Base-by-base conservation (phyloP, 345 rosid genomes). In the Salix exigua region DNA sequence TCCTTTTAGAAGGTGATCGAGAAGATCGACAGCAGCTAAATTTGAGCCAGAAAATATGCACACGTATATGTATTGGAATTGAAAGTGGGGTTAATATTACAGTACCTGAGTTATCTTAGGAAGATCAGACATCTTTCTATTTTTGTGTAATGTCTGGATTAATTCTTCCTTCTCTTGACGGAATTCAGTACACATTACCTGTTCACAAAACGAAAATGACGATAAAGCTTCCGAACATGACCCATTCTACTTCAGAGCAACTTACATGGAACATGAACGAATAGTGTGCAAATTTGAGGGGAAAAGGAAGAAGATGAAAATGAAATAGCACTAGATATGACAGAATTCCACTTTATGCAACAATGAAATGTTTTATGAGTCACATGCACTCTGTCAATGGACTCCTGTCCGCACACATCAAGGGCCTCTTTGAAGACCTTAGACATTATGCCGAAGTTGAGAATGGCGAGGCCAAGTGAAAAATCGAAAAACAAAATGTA, bases 111-210 rank as follows among this genome's bases (percentile, higher is more conserved):
- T 80, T 79, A 90, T 88, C 85, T 88, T 89, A 2, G 97, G 94
- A 75, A 92, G 92, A 77, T 89, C 72, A 5, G 91, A 78, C 65
- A 91, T 65, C 70, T 88, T 87, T 75, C 97, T 89, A 73, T 86
- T 93, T 76, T 87, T 95, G 76, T 87, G 93, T 66, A 90, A 81
- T 74, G 94, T 86, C 28, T 86, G 84, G 62, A 95, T 86, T 86
- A 95, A 70, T 79, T 90, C 93, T 75, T 73, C 86, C 85, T 87
- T 90, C 88, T 95, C 99, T 83, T 86, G 83, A 77, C 82, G 85
- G 82, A 85, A 76, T 63, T 91, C 91, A 10, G 84, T 88, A 71
- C 93, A 91, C 99, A 95, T 90, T 30, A 87, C 97, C 98, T 94
- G 86, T 64, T 66, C 82, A 65, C 46, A 17, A 4, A 44, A 25